Evolutionary conservation across 768 basidiomycete species (phyloP).

Genomic region (Leccinum variicolor): DNA sequence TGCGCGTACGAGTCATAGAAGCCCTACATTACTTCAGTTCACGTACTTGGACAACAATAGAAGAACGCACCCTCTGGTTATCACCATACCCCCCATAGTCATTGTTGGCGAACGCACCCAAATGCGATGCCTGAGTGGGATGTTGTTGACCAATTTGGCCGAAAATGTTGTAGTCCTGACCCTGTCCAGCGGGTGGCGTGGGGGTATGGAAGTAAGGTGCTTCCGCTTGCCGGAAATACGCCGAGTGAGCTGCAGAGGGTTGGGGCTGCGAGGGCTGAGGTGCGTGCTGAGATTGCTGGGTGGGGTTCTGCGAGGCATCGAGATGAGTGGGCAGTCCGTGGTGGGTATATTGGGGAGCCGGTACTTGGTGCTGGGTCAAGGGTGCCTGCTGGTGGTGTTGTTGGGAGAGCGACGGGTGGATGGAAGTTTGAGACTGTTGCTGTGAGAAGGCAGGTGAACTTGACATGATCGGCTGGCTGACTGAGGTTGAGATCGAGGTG

Average conservation of each 20-base stretch:
- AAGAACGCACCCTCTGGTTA: slow-evolving; percentile 53
- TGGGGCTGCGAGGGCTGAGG: slow-evolving; percentile 34
- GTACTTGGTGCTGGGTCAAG: slow-evolving; percentile 35
- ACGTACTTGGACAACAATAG: neutral
- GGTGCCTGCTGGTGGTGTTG: slow-evolving; percentile 33
- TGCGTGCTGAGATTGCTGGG: slow-evolving; percentile 42
- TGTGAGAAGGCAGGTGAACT: slow-evolving; percentile 24
- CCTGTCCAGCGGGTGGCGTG: slow-evolving; percentile 67
- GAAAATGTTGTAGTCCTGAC: slow-evolving; percentile 62
- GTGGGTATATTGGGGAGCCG: slow-evolving; percentile 53
- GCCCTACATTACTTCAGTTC: slow-evolving; percentile 40
- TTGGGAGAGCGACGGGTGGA: slow-evolving; percentile 29
- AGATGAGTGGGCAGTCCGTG: slow-evolving; percentile 62
- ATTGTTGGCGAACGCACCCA: slow-evolving; percentile 52
- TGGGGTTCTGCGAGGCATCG: slow-evolving; percentile 49
- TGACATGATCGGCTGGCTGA: slow-evolving; percentile 32
- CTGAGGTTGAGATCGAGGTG: slow-evolving; percentile 31
- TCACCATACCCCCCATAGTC: slow-evolving; percentile 72
- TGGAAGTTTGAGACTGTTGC: slow-evolving; percentile 31
- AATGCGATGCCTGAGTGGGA: slow-evolving; percentile 46
- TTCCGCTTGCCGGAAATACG: slow-evolving; percentile 70
- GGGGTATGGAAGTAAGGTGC: slow-evolving; percentile 74
- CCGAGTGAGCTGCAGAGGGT: slow-evolving; percentile 58
- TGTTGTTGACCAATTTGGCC: slow-evolving; percentile 60
- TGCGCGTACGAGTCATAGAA: slow-evolving; percentile 78